Conservation (phyloP, 1,284 basidiomycete genomes). For the Leccinum subrobustum region DNA sequence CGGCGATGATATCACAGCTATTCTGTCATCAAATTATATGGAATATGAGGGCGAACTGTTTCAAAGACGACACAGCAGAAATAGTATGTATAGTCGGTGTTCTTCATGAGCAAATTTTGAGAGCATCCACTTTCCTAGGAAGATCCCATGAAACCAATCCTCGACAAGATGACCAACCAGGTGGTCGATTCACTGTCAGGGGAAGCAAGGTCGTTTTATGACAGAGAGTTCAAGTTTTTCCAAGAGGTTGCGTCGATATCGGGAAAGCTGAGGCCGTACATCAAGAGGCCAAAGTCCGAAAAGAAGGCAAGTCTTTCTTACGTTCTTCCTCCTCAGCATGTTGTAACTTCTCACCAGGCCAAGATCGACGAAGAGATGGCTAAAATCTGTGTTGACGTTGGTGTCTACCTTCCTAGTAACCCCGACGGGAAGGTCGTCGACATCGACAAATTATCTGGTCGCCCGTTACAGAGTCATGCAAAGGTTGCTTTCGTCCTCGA, state of each 20-base stretch:
- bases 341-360: constrained; percentile 50
- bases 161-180: constrained; percentile 85
- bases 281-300: constrained; percentile 94
- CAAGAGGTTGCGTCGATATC: constrained; percentile 96
- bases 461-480: constrained; percentile 95
- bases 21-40: constrained; percentile 99
- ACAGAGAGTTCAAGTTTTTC: constrained; percentile 96
- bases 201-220: constrained; percentile 90
- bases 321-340: not conserved
- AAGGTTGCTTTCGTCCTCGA: constrained; percentile 57
- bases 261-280: constrained; percentile 95
- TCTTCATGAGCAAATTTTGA: constrained; percentile 1
- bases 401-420: constrained; percentile 97
- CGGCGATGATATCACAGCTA: constrained; percentile 94
- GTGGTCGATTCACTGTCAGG: constrained; percentile 89
- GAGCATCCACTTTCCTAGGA: constrained; percentile 48
- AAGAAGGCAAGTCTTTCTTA: constrained; percentile 72
- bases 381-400: constrained; percentile 89
- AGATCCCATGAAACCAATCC: constrained; percentile 91
- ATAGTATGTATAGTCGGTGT: constrained; percentile 50
- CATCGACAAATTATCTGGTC: constrained; percentile 94
- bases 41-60: constrained; percentile 99
- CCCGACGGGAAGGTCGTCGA: constrained; percentile 96
- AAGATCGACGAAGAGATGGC: constrained; percentile 99
- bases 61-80: constrained; percentile 86